Evolutionary conservation across 2,329 filamentous ascomycete species (phyloP).

Genomic region (Rhynchosporium secalis): DNA sequence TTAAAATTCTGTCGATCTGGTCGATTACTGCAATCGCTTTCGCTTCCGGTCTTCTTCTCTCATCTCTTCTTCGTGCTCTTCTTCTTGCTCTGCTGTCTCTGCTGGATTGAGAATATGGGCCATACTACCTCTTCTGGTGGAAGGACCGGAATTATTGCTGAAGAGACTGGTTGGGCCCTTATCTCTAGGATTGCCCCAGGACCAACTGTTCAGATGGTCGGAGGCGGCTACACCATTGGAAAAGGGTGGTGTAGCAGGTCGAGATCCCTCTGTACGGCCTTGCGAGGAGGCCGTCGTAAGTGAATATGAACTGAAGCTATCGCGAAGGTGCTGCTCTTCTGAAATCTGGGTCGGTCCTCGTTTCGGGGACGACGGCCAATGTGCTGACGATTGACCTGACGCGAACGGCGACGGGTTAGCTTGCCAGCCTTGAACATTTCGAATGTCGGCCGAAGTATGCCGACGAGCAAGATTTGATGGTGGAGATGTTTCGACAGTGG

Average conservation of each 20-base stretch:
- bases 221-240: conserved; percentile 33
- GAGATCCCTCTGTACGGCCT: conserved; percentile 34
- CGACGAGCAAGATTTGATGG: conserved; percentile 74
- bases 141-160: conserved; percentile 54
- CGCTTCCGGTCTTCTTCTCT: conserved; percentile 59
- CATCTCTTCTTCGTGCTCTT: conserved; percentile 66
- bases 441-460: conserved; percentile 94
- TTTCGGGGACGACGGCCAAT: conserved; percentile 69
- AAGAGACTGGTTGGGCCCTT: conserved; percentile 34
- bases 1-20: neutral
- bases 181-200: conserved; percentile 37
- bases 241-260: conserved; percentile 40
- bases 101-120: conserved; percentile 71
- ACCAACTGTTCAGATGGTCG: conserved; percentile 40
- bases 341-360: conserved; percentile 46
- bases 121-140: conserved; percentile 70
- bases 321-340: conserved; percentile 61
- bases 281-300: conserved; percentile 41
- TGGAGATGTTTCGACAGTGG: conserved; percentile 57
- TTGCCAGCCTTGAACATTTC: conserved; percentile 75
- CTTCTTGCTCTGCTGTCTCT: conserved; percentile 64
- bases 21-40: conserved; percentile 54
- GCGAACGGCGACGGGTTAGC: conserved; percentile 63
- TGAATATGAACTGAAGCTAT: conserved; percentile 65
- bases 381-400: conserved; percentile 59